phyloP scores from a whole-genome alignment of 306 rosid genomes.

The Glycyrrhiza uralensis region DNA sequence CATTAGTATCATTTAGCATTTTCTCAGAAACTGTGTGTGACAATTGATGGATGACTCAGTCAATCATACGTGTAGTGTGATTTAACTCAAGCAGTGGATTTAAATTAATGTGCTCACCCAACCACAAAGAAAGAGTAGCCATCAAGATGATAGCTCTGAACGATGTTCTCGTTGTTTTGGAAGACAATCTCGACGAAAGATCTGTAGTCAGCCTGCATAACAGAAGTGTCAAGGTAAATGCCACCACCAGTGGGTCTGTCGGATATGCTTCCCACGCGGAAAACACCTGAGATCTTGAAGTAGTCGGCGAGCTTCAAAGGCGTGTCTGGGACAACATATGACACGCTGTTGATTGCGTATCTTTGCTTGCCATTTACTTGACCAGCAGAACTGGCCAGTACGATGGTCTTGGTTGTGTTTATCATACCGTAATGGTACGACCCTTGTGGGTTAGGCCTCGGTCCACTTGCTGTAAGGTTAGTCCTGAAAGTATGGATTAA shows the following conservation, averaged over 20 bases:
- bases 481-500: conserved; percentile 52
- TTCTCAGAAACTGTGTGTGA: too few relatives aligned
- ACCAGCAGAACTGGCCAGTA: conserved; percentile 66
- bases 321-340: conserved; percentile 80
- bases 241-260: conserved; percentile 81
- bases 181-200: conserved; percentile 76
- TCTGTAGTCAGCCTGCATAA: conserved; percentile 79
- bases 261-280: conserved; percentile 79
- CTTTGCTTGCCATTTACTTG: conserved; percentile 76
- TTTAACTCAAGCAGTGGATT: not conserved
- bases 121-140: conserved; percentile 96
- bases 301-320: conserved; percentile 90
- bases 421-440: conserved; percentile 93
- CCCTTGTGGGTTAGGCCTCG: conserved; percentile 97
- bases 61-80: not conserved
- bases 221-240: conserved; percentile 84
- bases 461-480: conserved; percentile 98
- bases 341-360: conserved; percentile 88
- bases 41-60: not conserved
- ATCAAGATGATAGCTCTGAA: conserved; percentile 88
- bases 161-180: conserved; percentile 77
- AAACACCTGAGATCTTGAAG: conserved; percentile 76
- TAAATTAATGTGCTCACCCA: conserved; percentile 70
- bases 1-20: not conserved
- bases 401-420: conserved; percentile 59